Conservation (phyloP, 768 basidiomycete genomes). For the Xerocomus spinulosus region DNA sequence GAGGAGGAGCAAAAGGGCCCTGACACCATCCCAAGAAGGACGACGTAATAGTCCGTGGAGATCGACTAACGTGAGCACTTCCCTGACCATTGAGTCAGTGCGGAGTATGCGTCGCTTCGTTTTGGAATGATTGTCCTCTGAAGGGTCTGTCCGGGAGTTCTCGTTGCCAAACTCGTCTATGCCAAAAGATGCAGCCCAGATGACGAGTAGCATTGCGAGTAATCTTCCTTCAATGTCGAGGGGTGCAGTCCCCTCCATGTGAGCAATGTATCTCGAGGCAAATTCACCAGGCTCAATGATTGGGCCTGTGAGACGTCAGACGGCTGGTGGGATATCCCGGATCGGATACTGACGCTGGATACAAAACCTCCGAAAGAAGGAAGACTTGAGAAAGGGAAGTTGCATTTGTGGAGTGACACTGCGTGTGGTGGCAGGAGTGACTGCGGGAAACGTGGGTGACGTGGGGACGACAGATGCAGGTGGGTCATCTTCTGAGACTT, state of each 20-base stretch:
- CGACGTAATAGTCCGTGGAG: constrained; percentile 70
- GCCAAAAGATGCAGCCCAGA: constrained; percentile 89
- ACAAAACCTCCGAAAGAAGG: constrained; percentile 82
- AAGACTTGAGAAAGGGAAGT: constrained; percentile 74
- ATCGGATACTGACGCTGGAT: constrained; percentile 63
- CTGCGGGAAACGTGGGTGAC: constrained; percentile 4
- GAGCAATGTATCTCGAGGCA: constrained; percentile 63
- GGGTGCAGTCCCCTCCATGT: constrained; percentile 53
- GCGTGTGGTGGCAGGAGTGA: constrained; percentile 1
- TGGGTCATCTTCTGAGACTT: constrained; percentile 44
- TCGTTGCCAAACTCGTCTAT: constrained; percentile 70
- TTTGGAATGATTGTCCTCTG: constrained; percentile 30
- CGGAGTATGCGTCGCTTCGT: constrained; percentile 43
- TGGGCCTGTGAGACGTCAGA: constrained; percentile 54
- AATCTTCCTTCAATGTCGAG: constrained; percentile 73
- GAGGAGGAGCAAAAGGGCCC: constrained; percentile 70
- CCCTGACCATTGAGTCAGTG: constrained; percentile 66
- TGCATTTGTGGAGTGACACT: constrained; percentile 68
- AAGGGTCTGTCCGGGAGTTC: constrained; percentile 8
- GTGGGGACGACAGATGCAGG: constrained; percentile 15
- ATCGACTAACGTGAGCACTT: constrained; percentile 79
- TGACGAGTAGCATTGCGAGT: constrained; percentile 73
- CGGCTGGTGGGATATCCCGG: neutral
- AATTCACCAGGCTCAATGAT: constrained; percentile 82
- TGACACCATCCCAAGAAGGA: constrained; percentile 84